phyloP scores from a whole-genome alignment of 441 rosid genomes.

The Populus hybrid region DNA sequence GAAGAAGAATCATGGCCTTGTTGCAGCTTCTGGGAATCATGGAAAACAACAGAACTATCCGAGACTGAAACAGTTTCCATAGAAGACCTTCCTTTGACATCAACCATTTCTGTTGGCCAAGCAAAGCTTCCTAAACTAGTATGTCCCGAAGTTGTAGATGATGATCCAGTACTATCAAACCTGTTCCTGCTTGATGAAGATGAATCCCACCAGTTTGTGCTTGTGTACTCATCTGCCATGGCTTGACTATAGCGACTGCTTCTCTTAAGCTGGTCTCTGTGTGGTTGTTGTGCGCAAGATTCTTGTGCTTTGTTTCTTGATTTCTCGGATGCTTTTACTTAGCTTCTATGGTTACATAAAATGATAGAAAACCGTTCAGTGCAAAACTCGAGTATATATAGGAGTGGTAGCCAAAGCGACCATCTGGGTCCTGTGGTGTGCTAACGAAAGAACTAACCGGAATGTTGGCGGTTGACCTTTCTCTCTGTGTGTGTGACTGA shows the following conservation, averaged over 20 bases:
- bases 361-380: constrained; percentile 60
- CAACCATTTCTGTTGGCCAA: constrained; percentile 55
- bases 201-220: constrained; percentile 79
- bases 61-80: constrained; percentile 55
- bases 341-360: constrained; percentile 40
- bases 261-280: neutral
- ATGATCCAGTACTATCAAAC: constrained; percentile 33
- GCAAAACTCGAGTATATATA: constrained; percentile 41
- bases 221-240: constrained; percentile 73
- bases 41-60: constrained; percentile 53
- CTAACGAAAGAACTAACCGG: constrained; percentile 33
- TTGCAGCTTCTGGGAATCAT: constrained; percentile 51
- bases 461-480: constrained; percentile 59
- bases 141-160: constrained; percentile 55
- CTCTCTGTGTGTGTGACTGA: constrained; percentile 21
- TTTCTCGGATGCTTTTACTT: constrained; percentile 1
- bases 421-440: constrained; percentile 23
- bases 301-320: constrained; percentile 17
- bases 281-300: neutral
- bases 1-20: constrained; percentile 29
- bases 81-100: constrained; percentile 49
- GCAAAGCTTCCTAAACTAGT: constrained; percentile 45
- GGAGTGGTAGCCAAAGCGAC: constrained; percentile 1
- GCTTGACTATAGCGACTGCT: neutral
- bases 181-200: constrained; percentile 50